Evolutionary conservation across 371 early-diverging fungal genomes (phyloP).

Genomic region (Rhizomucor miehei): DNA sequence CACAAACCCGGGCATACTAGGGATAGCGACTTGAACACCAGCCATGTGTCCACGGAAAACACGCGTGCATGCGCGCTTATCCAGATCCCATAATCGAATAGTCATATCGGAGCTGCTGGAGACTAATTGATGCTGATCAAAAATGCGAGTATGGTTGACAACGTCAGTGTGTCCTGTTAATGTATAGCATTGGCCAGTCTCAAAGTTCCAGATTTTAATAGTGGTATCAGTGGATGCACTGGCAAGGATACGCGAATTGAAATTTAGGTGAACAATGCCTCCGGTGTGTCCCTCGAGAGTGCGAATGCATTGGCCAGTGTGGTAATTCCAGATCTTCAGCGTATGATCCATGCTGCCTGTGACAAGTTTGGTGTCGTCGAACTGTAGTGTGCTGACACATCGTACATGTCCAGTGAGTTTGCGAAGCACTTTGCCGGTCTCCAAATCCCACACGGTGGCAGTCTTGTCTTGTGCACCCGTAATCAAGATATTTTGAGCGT

Average conservation of each 20-base stretch:
- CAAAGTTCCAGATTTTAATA: conserved; percentile 92
- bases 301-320: conserved; percentile 85
- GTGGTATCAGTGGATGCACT: conserved; percentile 86
- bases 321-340: conserved; percentile 96
- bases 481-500: conserved; percentile 64
- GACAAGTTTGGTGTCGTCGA: conserved; percentile 79
- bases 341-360: conserved; percentile 93
- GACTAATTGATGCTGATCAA: conserved; percentile 66
- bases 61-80: conserved; percentile 57
- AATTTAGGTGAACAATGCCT: conserved; percentile 87
- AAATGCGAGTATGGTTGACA: conserved; percentile 66
- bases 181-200: conserved; percentile 71
- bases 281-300: conserved; percentile 79
- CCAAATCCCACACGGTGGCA: conserved; percentile 79
- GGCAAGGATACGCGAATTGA: conserved; percentile 76
- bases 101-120: conserved; percentile 83
- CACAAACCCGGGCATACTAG: conserved; percentile 41
- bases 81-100: conserved; percentile 86
- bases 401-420: conserved; percentile 84
- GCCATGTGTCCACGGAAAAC: conserved; percentile 72
- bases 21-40: conserved; percentile 68
- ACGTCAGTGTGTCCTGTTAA: conserved; percentile 64
- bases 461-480: conserved; percentile 84
- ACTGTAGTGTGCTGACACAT: conserved; percentile 82
- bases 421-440: conserved; percentile 70